Evolutionary conservation across 345 rosid species (phyloP).

Genomic region (Chamaenerion angustifolium): DNA sequence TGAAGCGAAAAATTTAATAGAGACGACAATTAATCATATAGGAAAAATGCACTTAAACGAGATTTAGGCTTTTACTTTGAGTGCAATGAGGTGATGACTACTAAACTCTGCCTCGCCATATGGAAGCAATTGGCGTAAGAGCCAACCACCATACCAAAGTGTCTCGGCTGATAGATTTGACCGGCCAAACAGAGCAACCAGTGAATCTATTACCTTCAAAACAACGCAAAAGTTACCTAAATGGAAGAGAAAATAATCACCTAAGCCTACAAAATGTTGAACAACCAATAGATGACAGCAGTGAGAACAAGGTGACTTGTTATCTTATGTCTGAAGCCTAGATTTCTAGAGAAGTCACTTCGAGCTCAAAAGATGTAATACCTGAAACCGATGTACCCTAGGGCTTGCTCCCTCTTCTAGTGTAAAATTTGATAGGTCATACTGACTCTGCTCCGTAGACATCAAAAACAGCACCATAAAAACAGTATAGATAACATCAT

Average conservation of each 20-base stretch:
- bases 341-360: too few relatives aligned
- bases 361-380: slow-evolving; percentile 9
- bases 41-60: too few relatives aligned
- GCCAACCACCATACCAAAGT: slow-evolving; percentile 98
- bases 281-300: not conserved
- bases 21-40: too few relatives aligned
- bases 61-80: slow-evolving; percentile 30
- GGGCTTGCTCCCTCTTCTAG: slow-evolving; percentile 41
- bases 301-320: too few relatives aligned
- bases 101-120: slow-evolving; percentile 77
- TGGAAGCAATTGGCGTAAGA: slow-evolving; percentile 89
- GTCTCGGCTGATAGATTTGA: slow-evolving; percentile 80
- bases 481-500: too few relatives aligned
- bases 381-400: slow-evolving; percentile 68
- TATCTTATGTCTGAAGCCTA: too few relatives aligned
- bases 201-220: slow-evolving; percentile 71
- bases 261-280: too few relatives aligned
- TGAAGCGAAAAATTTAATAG: too few relatives aligned
- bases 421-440: slow-evolving; percentile 37
- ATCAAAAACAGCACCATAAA: too few relatives aligned
- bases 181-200: slow-evolving; percentile 81
- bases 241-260: not conserved
- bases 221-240: slow-evolving; percentile 4
- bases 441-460: slow-evolving; percentile 46
- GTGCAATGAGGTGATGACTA: slow-evolving; percentile 52